Base-by-base conservation (phyloP, 495 filamentous ascomycete species). In the Aspergillus sclerotiicarbonarius region DNA sequence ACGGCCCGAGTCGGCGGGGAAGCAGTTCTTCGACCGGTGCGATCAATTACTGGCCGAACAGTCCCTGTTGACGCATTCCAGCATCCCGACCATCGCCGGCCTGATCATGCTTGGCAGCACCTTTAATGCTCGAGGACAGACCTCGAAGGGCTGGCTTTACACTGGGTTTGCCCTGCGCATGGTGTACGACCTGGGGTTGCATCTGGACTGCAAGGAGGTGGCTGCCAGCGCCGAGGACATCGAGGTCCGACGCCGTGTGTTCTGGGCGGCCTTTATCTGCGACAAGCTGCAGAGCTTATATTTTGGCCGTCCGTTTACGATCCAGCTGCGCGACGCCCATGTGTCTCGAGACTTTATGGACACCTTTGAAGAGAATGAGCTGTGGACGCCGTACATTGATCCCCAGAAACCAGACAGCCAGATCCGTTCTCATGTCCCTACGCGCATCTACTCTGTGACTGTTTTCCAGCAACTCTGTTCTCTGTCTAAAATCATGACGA, bases 251-350 rank as follows among this genome's bases (percentile, higher is more conserved):
- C 62, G 65, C 13, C 71, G 72, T 4, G 60, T 77, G 0, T 76
- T 71, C 57, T 77, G 74, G 74, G 71, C 70, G 6, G 73, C 73
- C 1, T 74, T 73, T 51, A 62, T 76, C 10, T 57, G 57, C 13
- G 74, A 77, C 30, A 73, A 72, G 39, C 41, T 71, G 6, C 74
- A 77, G 54, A 62, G 56, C 19, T 60, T 77, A 5, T 73, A 76
- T 19, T 62, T 70, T 8, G 72, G 71, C 0, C 59, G 71, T 0
- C 72, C 70, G 8, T 15, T 53, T 5, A 49, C 18, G 3, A 53
- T 72, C 18, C 41, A 53, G 19, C 20, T 57, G 7, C 18, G 25
- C 4, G 67, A 72, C 10, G 37, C 54, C 15, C 55, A 61, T 5
- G 61, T 70, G 0, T 55, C 65, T 18, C 39, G 41, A 19, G 32